phyloP scores from a whole-genome alignment of 179 eudicot genomes.

The Spinacia oleracea region DNA sequence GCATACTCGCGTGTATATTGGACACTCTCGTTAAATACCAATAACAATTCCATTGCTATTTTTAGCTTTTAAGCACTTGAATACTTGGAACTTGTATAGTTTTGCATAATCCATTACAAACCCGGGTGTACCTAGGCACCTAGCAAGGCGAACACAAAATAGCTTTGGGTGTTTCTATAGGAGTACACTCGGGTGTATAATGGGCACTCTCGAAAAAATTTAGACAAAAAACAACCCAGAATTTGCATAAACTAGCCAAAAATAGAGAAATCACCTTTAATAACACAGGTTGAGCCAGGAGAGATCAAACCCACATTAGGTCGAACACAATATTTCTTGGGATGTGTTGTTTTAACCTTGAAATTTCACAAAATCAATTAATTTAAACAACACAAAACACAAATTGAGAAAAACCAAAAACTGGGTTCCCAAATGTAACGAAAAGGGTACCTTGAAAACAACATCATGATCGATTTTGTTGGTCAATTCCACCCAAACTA shows the following conservation, averaged over 20 bases:
- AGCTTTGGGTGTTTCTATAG: background rate
- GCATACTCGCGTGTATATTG: background rate
- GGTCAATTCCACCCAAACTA: conserved; percentile 39
- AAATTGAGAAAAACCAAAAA: background rate
- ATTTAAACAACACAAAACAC: conserved; percentile 1
- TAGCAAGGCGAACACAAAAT: background rate
- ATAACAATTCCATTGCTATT: conserved; percentile 14
- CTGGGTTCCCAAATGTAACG: background rate
- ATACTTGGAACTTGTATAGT: background rate
- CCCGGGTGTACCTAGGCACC: background rate
- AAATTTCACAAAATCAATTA: conserved; percentile 10
- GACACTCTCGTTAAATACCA: background rate
- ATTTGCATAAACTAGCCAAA: background rate
- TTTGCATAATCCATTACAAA: background rate
- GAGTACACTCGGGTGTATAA: background rate
- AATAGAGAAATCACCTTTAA: conserved; percentile 32
- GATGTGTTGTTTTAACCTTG: conserved; percentile 48
- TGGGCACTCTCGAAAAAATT: background rate
- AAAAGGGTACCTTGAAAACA: conserved; percentile 39
- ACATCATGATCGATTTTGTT: conserved; percentile 37
- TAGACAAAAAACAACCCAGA: background rate
- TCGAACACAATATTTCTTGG: conserved; percentile 37
- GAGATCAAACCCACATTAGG: conserved; percentile 39
- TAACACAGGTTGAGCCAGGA: conserved; percentile 44
- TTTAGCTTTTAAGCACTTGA: background rate